Evolutionary conservation across 495 filamentous ascomycete species (phyloP), one percentile per base, ranked within the genome.

Genomic region (Penicillium dipodomyicola): DNA sequence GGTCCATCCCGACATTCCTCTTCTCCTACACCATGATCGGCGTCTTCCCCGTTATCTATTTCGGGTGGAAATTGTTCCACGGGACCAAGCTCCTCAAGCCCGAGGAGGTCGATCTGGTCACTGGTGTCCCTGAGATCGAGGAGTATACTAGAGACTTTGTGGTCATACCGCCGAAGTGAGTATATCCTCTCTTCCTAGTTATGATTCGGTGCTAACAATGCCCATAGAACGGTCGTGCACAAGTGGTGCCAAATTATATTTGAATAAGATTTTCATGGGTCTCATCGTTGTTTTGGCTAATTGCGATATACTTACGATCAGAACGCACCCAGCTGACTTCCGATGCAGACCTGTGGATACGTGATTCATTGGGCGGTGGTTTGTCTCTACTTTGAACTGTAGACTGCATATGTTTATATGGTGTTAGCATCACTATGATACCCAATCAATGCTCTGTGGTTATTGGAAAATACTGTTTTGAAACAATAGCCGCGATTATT

Each of bases 1-100:
- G 89, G 89, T 77, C 86, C 47, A 61, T 92, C 11, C 76, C 88
- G 2, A 87, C 81, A 0, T 92, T 94, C 60, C 70, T 92, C 29
- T 92, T 92, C 70, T 87, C 85, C 67, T 91, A 89, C 62, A 82
- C 82, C 11, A 89, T 89, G 83, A 82, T 90, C 29, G 77, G 72
- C 6, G 65, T 89, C 19, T 85, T 83, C 56, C 87, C 88, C 0
- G 52, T 87, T 1, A 71, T 93, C 0, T 92, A 81, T 53, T 35
- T 91, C 32, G 76, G 77, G 19, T 94, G 85, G 84, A 94, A 94
- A 65, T 1, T 89, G 22, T 47, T 84, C 44, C 85, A 89, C 56
- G 79, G 74, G 59, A 89, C 88, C 0, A 80, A 75, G 43, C 74
- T 84, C 57, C 67, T 77, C 52, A 74, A 70, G 25, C 74, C 85